Evolutionary conservation across 2,329 filamentous ascomycete genomes (phyloP).

Genomic region (Penicillium palitans): DNA sequence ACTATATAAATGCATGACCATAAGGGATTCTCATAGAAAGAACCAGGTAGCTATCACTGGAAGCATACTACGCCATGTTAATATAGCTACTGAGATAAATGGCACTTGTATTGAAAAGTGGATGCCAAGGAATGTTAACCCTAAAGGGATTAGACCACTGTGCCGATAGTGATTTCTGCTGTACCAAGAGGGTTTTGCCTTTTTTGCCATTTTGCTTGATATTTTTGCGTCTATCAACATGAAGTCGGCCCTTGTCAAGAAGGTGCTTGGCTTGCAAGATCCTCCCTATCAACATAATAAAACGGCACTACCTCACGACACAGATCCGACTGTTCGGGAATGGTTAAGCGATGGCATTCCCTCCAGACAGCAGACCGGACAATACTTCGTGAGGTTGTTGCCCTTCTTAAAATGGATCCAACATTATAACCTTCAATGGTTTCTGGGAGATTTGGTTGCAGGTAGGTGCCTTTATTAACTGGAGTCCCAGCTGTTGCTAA

Average conservation of each 20-base stretch:
- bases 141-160: neutral
- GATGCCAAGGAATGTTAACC: neutral
- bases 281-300: neutral
- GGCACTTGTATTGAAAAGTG: neutral
- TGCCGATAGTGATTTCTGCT: neutral
- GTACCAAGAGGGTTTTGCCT: neutral
- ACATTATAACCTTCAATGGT: conserved; percentile 15
- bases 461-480: neutral
- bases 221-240: neutral
- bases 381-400: conserved; percentile 4
- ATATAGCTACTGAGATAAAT: neutral
- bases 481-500: neutral
- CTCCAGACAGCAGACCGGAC: neutral
- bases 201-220: neutral
- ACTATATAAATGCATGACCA: no score
- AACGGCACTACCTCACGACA: neutral
- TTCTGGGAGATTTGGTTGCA: conserved; percentile 13
- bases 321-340: conserved; percentile 10
- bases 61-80: no score
- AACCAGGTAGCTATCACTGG: no score
- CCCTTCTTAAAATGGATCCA: conserved; percentile 12
- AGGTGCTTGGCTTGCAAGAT: conserved; percentile 1
- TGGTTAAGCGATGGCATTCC: conserved; percentile 10
- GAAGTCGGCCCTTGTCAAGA: conserved; percentile 2
- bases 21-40: no score